phyloP scores from a whole-genome alignment of 495 filamentous ascomycete species.

The Polyplosphaeria fusca region DNA sequence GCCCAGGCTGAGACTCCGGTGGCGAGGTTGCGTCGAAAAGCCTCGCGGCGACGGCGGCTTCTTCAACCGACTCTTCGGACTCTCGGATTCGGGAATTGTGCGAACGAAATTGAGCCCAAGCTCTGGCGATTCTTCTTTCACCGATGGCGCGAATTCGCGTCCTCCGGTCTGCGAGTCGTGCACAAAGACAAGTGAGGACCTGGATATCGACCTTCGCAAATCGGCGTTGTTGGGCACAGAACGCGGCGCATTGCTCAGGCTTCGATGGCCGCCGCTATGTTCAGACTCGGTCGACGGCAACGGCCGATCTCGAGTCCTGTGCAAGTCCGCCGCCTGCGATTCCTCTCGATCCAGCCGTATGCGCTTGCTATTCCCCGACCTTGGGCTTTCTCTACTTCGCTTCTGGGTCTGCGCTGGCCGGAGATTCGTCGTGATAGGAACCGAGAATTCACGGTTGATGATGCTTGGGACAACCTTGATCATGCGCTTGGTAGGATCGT shows the following conservation, averaged over 20 bases:
- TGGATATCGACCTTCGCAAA: slow-evolving; percentile 1
- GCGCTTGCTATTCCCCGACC: slow-evolving; percentile 10
- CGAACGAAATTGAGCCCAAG: slow-evolving; percentile 1
- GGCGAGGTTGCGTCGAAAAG: too few relatives aligned
- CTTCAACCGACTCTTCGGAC: too few relatives aligned
- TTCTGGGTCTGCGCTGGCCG: slow-evolving; percentile 20
- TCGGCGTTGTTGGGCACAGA: background rate
- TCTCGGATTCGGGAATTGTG: slow-evolving; percentile 13
- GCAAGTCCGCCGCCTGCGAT: background rate
- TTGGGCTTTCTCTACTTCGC: slow-evolving; percentile 2
- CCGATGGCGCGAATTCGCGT: background rate
- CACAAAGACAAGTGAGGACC: slow-evolving; percentile 3
- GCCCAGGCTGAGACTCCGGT: too few relatives aligned
- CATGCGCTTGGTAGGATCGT: slow-evolving; percentile 20
- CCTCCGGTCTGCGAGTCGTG: slow-evolving; percentile 6
- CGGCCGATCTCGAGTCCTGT: slow-evolving; percentile 19
- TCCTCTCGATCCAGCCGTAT: slow-evolving; percentile 10
- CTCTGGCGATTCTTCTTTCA: slow-evolving; percentile 23
- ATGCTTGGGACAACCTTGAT: slow-evolving; percentile 30
- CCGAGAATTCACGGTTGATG: slow-evolving; percentile 28
- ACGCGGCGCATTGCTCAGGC: background rate
- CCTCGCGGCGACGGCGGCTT: too few relatives aligned
- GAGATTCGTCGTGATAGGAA: slow-evolving; percentile 29
- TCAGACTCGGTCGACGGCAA: slow-evolving; percentile 24
- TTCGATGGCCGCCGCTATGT: background rate